phyloP scores from a whole-genome alignment of 1,284 basidiomycete genomes.

The Chondrostereum purpureum region DNA sequence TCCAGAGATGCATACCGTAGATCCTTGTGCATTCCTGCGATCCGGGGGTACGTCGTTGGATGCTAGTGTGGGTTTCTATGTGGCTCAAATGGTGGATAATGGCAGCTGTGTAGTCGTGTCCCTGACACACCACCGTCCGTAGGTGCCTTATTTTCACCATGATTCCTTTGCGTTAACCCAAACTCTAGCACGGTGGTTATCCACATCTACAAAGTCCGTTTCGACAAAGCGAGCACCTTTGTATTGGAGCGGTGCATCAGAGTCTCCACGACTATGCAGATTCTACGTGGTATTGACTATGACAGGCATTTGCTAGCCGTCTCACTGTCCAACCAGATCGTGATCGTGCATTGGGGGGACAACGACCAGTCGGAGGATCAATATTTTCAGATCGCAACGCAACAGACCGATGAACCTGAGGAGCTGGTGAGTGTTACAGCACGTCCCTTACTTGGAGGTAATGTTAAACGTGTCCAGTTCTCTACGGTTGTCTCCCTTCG shows the following conservation, averaged over 20 bases:
- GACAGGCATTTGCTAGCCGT: constrained; percentile 21
- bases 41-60: background rate
- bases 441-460: constrained; percentile 1
- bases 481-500: constrained; percentile 40
- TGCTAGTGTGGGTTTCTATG: background rate
- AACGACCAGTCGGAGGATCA: constrained; percentile 6
- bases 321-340: constrained; percentile 22
- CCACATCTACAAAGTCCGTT: background rate
- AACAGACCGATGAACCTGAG: constrained; percentile 23
- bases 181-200: background rate
- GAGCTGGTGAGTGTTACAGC: constrained; percentile 21
- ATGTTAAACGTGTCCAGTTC: constrained; percentile 30
- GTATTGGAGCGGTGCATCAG: constrained; percentile 3
- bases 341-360: constrained; percentile 32
- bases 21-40: background rate
- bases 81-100: background rate
- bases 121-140: constrained; percentile 18
- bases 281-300: constrained; percentile 29
- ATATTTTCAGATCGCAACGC: constrained; percentile 11
- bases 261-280: constrained; percentile 13
- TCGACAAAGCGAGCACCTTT: background rate
- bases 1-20: background rate
- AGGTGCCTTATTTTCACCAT: constrained; percentile 8
- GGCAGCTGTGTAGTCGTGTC: constrained; percentile 12
- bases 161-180: background rate